Base-by-base conservation (phyloP, 164 flowering plant species). In the Chimonanthus salicifolius region DNA sequence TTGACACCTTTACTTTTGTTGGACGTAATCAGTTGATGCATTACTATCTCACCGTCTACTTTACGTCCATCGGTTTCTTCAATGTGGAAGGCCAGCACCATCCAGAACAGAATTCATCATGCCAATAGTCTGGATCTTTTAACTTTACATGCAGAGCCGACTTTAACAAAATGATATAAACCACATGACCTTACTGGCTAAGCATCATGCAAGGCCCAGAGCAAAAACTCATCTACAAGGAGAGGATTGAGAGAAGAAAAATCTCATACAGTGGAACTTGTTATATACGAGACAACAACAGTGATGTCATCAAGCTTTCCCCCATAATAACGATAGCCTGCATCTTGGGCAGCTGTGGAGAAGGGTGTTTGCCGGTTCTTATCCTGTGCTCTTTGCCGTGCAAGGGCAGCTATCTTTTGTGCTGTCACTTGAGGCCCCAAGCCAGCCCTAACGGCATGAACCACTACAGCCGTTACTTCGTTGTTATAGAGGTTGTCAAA, bases 261-360 rank as follows among this genome's bases (percentile, higher is more conserved):
- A 63, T 58, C 63, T 63, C 82, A 78, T 84, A 60, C 83, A 50
- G 74, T 72, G 69, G 81, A 82, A 64, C 83, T 80, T 46, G 89
- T 83, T 20, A 94, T 82, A 58, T 84, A 92, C 16, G 98, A 94
- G 58, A 94, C 98, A 58, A 94, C 88, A 47, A 89, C 98, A 3
- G 98, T 94, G 63, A 88, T 89, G 76, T 94, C 98, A 73, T 94
- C 98, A 46, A 92, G 96, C 81, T 92, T 94, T 64, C 98, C 98
- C 49, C 98, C 98, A 80, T 89, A 90, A 70, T 90, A 92, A 21
- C 96, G 96, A 74, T 84, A 85, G 20, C 97, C 98, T 67, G 97
- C 98, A 75, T 92, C 97, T 76, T 90, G 98, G 3, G 98, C 97
- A 47, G 98, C 98, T 65, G 96, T 82, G 4, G 98, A 92, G 77